A percentile compares a stretch with the other conserved stretches of the same genome.
Conservation (phyloP, 768 basidiomycete genomes). For the Rhodotorula graminis region DNA sequence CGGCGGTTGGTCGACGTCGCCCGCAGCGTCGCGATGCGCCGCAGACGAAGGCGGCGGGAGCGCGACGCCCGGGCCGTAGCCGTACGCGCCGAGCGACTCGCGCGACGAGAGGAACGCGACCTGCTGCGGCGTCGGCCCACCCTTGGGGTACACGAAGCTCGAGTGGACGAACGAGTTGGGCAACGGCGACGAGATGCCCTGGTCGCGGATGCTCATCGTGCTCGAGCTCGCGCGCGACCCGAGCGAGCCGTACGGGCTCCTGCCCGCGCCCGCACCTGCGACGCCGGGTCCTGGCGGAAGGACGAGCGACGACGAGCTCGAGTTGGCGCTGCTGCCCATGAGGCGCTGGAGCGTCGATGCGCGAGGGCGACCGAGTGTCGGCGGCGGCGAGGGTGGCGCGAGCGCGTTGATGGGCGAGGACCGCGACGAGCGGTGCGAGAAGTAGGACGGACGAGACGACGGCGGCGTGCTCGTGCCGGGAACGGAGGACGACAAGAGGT, state of each 20-base stretch:
- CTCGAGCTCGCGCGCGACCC: constrained; percentile 7
- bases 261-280: background rate
- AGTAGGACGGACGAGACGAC: background rate
- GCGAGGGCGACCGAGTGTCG: background rate
- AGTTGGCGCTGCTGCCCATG: background rate
- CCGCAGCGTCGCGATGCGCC: background rate
- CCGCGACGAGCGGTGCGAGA: background rate
- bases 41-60: background rate
- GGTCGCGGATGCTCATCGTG: constrained; percentile 10
- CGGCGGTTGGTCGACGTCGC: background rate
- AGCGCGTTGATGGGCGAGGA: constrained; percentile 14
- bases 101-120: constrained; percentile 36
- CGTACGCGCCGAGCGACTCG: constrained; percentile 36
- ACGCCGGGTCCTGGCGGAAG: background rate
- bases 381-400: background rate
- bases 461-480: background rate
- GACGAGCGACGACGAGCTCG: background rate
- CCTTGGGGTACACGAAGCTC: constrained; percentile 28
- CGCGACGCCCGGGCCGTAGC: constrained; percentile 14
- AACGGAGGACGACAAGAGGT: background rate
- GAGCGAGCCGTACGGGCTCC: constrained; percentile 29
- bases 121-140: constrained; percentile 30
- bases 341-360: constrained; percentile 26
- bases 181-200: constrained; percentile 32
- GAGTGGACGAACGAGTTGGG: constrained; percentile 33